phyloP scores from a whole-genome alignment of 495 filamentous ascomycete genomes.

The Letharia columbiana region DNA sequence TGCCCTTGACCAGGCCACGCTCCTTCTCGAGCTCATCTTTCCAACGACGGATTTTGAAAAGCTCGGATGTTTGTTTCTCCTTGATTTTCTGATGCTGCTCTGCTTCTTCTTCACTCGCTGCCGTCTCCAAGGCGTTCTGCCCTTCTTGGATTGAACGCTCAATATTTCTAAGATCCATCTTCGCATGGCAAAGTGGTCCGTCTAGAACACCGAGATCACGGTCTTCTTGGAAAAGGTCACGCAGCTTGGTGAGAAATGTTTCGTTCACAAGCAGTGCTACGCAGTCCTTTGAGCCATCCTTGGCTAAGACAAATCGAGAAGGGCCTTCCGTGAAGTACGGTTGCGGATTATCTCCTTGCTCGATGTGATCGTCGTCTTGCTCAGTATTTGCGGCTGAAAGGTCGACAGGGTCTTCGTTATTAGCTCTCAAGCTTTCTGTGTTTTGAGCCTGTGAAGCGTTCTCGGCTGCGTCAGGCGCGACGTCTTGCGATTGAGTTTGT shows the following conservation, averaged over 20 bases:
- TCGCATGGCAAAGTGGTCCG: neutral
- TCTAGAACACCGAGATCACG: neutral
- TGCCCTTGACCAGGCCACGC: neutral
- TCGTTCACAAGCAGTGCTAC: constrained; percentile 15
- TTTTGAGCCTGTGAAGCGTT: neutral
- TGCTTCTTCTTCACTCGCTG: neutral
- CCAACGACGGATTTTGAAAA: neutral
- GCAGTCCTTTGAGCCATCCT: constrained; percentile 10
- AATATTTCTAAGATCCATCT: neutral
- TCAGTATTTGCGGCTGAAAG: too few relatives aligned
- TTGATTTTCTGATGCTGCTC: neutral
- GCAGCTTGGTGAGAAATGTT: neutral
- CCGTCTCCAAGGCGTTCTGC: too few relatives aligned
- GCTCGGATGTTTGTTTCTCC: neutral
- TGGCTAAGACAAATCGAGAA: constrained; percentile 5
- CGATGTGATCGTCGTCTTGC: too few relatives aligned
- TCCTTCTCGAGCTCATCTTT: neutral
- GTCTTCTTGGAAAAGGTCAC: neutral
- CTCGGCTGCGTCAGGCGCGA: neutral
- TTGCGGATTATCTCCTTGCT: too few relatives aligned
- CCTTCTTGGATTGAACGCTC: too few relatives aligned
- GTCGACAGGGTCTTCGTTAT: neutral
- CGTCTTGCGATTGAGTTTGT: neutral
- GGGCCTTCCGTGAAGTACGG: neutral
- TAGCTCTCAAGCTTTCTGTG: neutral